Evolutionary conservation across 345 rosid genomes (phyloP), one percentile per base, ranked within the genome.

Genomic region (Mangifera indica): DNA sequence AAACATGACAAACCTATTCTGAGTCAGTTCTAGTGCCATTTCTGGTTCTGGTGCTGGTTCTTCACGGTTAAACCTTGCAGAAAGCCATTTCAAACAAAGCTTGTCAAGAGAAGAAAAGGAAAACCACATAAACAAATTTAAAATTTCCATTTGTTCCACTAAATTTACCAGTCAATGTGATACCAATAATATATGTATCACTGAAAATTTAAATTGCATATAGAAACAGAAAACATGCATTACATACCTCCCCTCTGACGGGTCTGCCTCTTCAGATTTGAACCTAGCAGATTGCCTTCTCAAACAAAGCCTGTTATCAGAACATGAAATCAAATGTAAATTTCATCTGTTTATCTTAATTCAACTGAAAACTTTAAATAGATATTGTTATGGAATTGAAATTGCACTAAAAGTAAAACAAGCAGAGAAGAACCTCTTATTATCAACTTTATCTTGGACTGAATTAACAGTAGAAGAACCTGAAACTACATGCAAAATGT

Each of bases 371-470:
- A 48, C 59, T 18, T 63, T 48, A 49, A 20, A 58, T 18, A 22
- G 13, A 62, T 15, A 60, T 22, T 53, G 69, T 42, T 56, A 15
- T 15, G 17, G 70, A 52, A 57, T 32, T 60, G 55, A 71, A 60
- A 60, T 55, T n/a, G 75, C 61, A 55, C 51, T 65, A n/a, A 37
- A 54, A 10, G 21, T 20, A 64, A 26, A 11, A 29, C 58, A 61
- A 20, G 60, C 32, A 61, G 60, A 60, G 70, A 77, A 66, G 5
- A 58, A 88, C 93, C 93, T 75, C 37, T 71, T 72, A 65, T 72
- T 73, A 17, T 78, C 81, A 68, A 68, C 79, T 71, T 75, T 70
- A 65, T 70, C 49, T 58, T 81, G 81, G 63, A 66, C 53, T 74
- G 73, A 63, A 65, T 63, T 73, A 71, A 45, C 67, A 46, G 48